Conservation (phyloP, 2,329 filamentous ascomycete species). For the Trichoderma arundinaceum region DNA sequence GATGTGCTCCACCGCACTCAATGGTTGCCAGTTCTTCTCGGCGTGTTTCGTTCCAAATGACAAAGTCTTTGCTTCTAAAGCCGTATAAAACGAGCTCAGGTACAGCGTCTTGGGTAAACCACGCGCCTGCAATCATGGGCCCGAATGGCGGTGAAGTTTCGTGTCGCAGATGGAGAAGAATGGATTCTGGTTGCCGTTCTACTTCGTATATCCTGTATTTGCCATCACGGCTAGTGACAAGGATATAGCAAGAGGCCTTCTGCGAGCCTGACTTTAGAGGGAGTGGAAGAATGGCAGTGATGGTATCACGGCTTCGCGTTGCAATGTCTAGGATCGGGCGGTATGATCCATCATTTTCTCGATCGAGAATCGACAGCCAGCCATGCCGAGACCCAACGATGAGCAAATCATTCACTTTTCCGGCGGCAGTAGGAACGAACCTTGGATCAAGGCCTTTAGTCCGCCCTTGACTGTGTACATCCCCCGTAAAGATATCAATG, state of each 20-base stretch:
- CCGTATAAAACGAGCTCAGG: conserved; percentile 75
- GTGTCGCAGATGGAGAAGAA: conserved; percentile 62
- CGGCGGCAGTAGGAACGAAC: conserved; percentile 57
- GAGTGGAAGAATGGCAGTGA: conserved; percentile 68
- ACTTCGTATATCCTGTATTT: conserved; percentile 69
- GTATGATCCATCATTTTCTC: conserved; percentile 37
- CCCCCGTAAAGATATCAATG: conserved; percentile 43
- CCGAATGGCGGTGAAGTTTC: conserved; percentile 73
- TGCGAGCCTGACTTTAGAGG: conserved; percentile 37
- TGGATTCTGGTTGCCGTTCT: conserved; percentile 35
- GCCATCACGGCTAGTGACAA: conserved; percentile 79
- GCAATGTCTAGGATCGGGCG: conserved; percentile 45
- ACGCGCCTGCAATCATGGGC: conserved; percentile 75
- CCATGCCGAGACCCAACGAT: conserved; percentile 62
- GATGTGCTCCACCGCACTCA: conserved; percentile 84
- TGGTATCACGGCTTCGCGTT: conserved; percentile 61
- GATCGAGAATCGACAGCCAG: conserved; percentile 48
- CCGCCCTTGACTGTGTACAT: conserved; percentile 40
- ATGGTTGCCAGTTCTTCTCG: conserved; percentile 73
- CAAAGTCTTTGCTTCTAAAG: conserved; percentile 78
- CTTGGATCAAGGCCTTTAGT: conserved; percentile 52
- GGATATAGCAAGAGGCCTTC: conserved; percentile 53
- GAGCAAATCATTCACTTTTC: conserved; percentile 49
- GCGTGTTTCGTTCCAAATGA: conserved; percentile 78
- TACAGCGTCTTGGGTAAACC: conserved; percentile 53